Evolutionary conservation across 306 rosid genomes (phyloP).

Genomic region (Prunus fruticosa): DNA sequence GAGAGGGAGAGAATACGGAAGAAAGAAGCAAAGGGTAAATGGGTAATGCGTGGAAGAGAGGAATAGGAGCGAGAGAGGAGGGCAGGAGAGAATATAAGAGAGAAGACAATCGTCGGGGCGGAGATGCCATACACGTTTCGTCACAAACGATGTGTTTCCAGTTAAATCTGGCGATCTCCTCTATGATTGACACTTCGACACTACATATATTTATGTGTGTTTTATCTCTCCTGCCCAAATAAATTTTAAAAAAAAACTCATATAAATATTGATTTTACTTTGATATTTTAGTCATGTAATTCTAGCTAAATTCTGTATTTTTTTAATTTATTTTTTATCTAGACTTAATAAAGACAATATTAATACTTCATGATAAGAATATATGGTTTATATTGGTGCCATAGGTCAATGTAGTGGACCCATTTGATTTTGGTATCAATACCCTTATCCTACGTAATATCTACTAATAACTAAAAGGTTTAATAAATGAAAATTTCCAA

Average conservation of each 20-base stretch:
- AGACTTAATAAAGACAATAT: too few species aligned
- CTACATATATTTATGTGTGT: too few species aligned
- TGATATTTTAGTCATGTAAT: background rate
- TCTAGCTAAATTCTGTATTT: background rate
- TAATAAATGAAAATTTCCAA: too few species aligned
- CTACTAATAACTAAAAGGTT: too few species aligned
- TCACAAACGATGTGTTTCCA: constrained; percentile 30
- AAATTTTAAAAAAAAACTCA: background rate
- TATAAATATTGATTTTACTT: background rate
- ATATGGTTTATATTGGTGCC: too few species aligned
- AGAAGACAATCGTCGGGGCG: constrained; percentile 38
- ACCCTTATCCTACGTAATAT: too few species aligned
- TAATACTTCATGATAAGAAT: too few species aligned
- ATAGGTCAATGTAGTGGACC: too few species aligned
- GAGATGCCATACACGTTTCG: constrained; percentile 69
- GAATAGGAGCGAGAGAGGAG: background rate
- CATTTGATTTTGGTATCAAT: too few species aligned
- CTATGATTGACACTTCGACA: constrained; percentile 3
- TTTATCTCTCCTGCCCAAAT: background rate
- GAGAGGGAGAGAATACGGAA: background rate
- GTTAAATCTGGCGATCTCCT: constrained; percentile 56
- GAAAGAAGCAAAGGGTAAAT: background rate
- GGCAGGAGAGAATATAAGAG: constrained; percentile 21
- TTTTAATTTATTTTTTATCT: background rate
- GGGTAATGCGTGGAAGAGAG: constrained; percentile 10